Evolutionary conservation across 345 rosid species (phyloP).

Genomic region (Citrus medica): DNA sequence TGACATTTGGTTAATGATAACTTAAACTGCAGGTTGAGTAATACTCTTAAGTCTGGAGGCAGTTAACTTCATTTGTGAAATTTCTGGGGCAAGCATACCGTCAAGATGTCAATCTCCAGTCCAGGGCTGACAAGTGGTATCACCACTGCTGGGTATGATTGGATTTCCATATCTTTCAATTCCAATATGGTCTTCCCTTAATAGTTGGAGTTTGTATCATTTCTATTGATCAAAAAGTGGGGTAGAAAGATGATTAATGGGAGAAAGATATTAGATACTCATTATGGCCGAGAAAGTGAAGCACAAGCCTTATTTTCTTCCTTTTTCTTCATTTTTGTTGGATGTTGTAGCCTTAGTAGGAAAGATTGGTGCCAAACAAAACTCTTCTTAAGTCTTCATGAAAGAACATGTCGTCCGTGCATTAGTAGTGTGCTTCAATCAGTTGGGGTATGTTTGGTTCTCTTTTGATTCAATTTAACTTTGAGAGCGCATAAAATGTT

Average conservation of each 20-base stretch:
- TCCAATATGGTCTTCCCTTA: background rate
- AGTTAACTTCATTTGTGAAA: conserved; percentile 14
- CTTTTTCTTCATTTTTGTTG: background rate
- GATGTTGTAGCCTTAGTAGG: background rate
- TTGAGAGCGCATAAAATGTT: too few species aligned
- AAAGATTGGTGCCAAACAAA: background rate
- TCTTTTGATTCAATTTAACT: too few species aligned
- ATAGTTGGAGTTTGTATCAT: background rate
- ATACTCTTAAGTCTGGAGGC: conserved; percentile 50
- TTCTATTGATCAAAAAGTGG: background rate
- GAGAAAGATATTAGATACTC: background rate
- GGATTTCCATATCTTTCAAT: background rate
- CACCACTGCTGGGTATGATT: background rate
- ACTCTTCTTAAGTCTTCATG: background rate
- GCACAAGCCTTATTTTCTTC: background rate
- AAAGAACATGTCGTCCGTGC: background rate
- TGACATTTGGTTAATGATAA: background rate
- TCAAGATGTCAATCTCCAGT: background rate
- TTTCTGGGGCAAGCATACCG: background rate
- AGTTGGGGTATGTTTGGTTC: background rate
- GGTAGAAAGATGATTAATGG: background rate
- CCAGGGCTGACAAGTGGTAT: background rate
- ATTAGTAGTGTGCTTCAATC: background rate
- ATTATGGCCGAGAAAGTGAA: background rate
- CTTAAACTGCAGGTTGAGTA: conserved; percentile 53